Conservation (phyloP, 768 basidiomycete genomes). For the Russula abietina region DNA sequence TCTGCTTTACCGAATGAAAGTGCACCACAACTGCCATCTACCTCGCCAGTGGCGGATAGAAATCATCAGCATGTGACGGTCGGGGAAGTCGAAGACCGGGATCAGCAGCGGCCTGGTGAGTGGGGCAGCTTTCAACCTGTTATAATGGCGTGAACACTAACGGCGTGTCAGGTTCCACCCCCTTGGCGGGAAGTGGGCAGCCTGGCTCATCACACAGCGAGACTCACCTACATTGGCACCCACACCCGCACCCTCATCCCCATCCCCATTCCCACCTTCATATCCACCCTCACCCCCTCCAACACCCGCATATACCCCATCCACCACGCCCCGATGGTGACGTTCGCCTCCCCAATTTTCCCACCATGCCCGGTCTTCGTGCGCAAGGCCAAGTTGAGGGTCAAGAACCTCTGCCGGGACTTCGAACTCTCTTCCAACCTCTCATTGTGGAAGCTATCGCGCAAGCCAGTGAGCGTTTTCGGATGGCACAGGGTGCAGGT, state of each 20-base stretch:
- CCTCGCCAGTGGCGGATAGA: background rate
- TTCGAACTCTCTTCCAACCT: conserved; percentile 21
- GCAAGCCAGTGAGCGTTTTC: conserved; percentile 16
- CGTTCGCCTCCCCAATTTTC: conserved; percentile 10
- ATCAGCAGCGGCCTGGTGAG: conserved; percentile 11
- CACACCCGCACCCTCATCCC: background rate
- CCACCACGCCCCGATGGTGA: background rate
- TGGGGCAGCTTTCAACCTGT: background rate
- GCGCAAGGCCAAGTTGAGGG: conserved; percentile 20
- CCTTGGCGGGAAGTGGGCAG: background rate
- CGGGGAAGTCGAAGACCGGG: conserved; percentile 18
- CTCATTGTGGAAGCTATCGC: conserved; percentile 19
- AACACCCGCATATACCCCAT: background rate
- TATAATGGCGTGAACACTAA: background rate
- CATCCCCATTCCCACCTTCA: conserved; percentile 2
- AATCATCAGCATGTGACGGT: conserved; percentile 10
- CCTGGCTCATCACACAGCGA: background rate
- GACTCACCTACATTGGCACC: conserved; percentile 1
- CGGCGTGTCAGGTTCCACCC: background rate
- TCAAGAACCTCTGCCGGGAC: conserved; percentile 21
- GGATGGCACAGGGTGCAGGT: conserved; percentile 9
- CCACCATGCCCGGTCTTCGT: conserved; percentile 17
- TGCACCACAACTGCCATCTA: background rate
- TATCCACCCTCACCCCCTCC: background rate
- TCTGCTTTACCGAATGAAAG: background rate